A percentile compares a stretch with the other conserved stretches of the same genome.
These are phyloP conservation scores for Tricladium varicosporioides DNA, from an alignment of 2,329 filamentous ascomycete species.

Conservation along the genomic window DNA sequence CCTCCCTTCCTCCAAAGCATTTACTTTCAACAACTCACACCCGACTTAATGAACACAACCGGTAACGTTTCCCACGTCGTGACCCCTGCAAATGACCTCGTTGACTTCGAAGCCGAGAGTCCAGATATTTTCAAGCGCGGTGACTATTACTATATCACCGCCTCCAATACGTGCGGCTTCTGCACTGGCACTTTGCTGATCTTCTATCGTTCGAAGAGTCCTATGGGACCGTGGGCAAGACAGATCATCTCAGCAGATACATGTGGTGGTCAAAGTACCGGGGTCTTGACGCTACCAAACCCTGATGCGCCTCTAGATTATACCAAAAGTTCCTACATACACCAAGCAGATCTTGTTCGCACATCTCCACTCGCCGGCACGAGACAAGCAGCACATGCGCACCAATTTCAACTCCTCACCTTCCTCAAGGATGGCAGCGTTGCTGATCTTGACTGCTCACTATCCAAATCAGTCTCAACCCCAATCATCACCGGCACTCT, in stretches of 20 bases:
- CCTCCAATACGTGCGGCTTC: constrained; percentile 29
- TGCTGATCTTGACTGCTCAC: constrained; percentile 16
- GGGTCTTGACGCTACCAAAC: constrained; percentile 20
- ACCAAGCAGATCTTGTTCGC: constrained; percentile 22
- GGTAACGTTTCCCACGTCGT: constrained; percentile 17
- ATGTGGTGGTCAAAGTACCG: constrained; percentile 24
- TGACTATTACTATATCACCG: constrained; percentile 26
- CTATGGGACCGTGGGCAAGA: constrained; percentile 23
- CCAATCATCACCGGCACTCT: constrained; percentile 8
- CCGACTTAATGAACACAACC: constrained; percentile 24
- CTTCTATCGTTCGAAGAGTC: constrained; percentile 20
- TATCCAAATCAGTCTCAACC: constrained; percentile 12
- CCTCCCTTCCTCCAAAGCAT: constrained; percentile 26
- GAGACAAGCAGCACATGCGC: constrained; percentile 21
- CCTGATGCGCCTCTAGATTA: neutral
- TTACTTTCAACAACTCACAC: constrained; percentile 23
- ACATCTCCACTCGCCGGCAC: constrained; percentile 21
- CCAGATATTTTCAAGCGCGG: constrained; percentile 26
- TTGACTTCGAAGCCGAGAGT: constrained; percentile 24
- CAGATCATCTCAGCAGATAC: constrained; percentile 27
- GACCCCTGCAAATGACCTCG: constrained; percentile 15
- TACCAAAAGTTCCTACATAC: constrained; percentile 17
- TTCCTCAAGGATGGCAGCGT: constrained; percentile 22
- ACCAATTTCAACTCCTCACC: constrained; percentile 17
- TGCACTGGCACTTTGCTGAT: constrained; percentile 25